Evolutionary conservation across 495 filamentous ascomycete genomes (phyloP).

Genomic region (Penicillium nucicola): DNA sequence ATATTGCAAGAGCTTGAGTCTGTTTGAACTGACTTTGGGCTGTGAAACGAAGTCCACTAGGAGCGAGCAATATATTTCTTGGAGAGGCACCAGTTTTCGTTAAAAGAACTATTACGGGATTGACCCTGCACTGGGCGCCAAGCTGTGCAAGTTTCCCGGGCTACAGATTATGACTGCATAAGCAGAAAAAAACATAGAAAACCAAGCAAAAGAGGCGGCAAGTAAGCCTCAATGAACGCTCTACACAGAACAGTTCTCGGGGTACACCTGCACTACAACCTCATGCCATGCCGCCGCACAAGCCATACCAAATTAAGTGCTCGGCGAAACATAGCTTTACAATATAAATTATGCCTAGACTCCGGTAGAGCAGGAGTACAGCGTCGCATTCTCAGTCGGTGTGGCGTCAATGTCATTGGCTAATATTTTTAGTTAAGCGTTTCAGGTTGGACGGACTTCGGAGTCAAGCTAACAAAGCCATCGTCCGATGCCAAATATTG

Average conservation of each 20-base stretch:
- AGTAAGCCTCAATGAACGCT: too few species aligned
- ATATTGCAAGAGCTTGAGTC: background rate
- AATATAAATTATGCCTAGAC: background rate
- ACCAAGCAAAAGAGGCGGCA: background rate
- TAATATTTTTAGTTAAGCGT: conserved; percentile 2
- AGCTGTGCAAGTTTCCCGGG: too few species aligned
- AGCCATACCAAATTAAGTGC: background rate
- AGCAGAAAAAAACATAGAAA: too few species aligned
- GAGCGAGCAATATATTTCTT: background rate
- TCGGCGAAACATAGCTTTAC: background rate
- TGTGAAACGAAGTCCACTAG: too few species aligned
- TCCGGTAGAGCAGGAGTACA: background rate
- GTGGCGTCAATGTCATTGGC: background rate
- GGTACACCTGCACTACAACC: background rate
- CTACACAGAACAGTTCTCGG: background rate
- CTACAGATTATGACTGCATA: too few species aligned
- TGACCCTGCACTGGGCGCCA: too few species aligned
- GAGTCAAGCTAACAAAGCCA: background rate
- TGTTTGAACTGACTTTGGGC: too few species aligned
- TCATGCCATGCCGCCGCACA: too few species aligned
- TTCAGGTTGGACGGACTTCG: background rate
- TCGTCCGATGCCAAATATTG: background rate
- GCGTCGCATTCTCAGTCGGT: background rate
- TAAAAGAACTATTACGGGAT: too few species aligned
- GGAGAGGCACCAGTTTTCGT: too few species aligned